Base-by-base conservation (phyloP, 208 protist genomes). In the Trypanosomatidae sp. region DNA sequence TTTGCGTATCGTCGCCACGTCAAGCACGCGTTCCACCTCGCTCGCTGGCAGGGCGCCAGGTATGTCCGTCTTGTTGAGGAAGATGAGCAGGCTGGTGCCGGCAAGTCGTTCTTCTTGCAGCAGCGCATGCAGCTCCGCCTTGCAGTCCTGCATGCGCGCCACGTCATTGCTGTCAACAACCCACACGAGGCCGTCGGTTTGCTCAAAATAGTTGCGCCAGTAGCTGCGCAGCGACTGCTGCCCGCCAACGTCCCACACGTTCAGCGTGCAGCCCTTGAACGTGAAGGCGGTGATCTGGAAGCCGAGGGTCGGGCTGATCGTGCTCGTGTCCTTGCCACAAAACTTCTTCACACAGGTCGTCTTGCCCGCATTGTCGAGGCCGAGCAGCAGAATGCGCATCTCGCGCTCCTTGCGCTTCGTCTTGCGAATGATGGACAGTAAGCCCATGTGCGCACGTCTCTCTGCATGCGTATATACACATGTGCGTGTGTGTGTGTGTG, bases 31-130 rank as follows among this genome's bases (percentile, higher is more conserved):
- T 16, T 80, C 77, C 49, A 93, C 85, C 15, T 89, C 67, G 22
- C 42, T 56, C 22, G 80, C 65, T 19, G 62, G 35, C 16, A 89
- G 60, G 5, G 87, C 59, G 1, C 66, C 79, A 26, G 76, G 59
- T 18, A 99, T 82, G 66, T 99, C 99, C 46, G 99, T 90, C 71
- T 99, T 99, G 71, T 99, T 99, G 23, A 99, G 91, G 52, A 99
- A 98, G n/a, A 99, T 79, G 1, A 99, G 72, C 43, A 99, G 64
- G 28, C 96, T 97, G 6, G 97, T 97, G 3, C 97, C 97, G 8
- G 96, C 97, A 0, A 99, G 71, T 16, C 97, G 86, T 75, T 98
- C 93, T 56, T 98, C 94, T 33, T 91, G 62, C 25, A 99, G 74
- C 10, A 99, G 62, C 8, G 58, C 45, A 24, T 88, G 71, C 21